Evolutionary conservation across 306 rosid genomes (phyloP).

Genomic region (Hippophae rhamnoides): DNA sequence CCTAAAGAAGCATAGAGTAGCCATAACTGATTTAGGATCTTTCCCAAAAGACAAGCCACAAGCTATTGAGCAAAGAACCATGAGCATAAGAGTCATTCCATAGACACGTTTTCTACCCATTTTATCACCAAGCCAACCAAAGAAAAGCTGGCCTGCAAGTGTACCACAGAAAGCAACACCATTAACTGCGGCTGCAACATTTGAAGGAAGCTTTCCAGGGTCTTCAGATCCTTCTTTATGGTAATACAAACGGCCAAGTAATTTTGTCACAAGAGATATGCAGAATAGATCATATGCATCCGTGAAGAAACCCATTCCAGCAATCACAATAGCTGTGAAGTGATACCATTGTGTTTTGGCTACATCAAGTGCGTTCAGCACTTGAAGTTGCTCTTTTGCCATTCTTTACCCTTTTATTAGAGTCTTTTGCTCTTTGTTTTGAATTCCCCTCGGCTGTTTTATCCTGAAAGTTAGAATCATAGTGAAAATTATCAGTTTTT

Average conservation of each 20-base stretch:
- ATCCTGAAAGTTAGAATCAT: constrained; percentile 7
- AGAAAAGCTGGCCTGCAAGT: constrained; percentile 77
- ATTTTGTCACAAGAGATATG: constrained; percentile 79
- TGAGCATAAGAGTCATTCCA: constrained; percentile 81
- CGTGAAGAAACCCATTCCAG: constrained; percentile 93
- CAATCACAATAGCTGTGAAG: constrained; percentile 76
- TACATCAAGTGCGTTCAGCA: constrained; percentile 65
- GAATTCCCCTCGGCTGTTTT: not conserved
- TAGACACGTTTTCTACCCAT: constrained; percentile 75
- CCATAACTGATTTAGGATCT: constrained; percentile 41
- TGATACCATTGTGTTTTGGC: constrained; percentile 95
- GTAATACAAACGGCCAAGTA: constrained; percentile 71
- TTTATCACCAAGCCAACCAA: constrained; percentile 95
- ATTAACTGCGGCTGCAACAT: constrained; percentile 62
- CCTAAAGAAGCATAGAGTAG: constrained; percentile 71
- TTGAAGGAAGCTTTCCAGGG: constrained; percentile 62
- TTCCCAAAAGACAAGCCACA: constrained; percentile 69
- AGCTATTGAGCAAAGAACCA: constrained; percentile 67
- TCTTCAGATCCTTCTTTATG: constrained; percentile 22
- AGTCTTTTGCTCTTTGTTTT: not conserved
- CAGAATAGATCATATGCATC: constrained; percentile 85
- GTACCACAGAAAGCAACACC: constrained; percentile 88
- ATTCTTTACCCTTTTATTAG: constrained; percentile 15
- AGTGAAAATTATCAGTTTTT: not conserved
- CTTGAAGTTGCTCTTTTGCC: constrained; percentile 47